Evolutionary conservation across 1,284 basidiomycete species (phyloP), one percentile per base, ranked within the genome.

Genomic region (Papiliotrema flavescens): DNA sequence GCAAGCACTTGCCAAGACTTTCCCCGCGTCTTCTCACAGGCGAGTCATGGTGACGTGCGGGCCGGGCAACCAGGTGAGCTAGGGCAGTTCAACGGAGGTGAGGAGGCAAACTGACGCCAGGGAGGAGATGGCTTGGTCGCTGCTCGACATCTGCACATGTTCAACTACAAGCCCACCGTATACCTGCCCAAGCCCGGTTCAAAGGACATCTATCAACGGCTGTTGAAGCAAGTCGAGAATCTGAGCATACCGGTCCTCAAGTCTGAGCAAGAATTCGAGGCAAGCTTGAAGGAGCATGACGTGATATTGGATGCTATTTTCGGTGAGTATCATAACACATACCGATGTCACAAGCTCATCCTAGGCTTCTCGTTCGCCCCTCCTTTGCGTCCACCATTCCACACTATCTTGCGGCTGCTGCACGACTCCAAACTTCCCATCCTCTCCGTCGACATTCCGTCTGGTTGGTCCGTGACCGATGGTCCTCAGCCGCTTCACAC

Each of bases 71-170:
- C 93, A 96, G 67, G 80, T 76, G 37, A 44, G 69, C 47, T 7
- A 17, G 15, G 20, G 3, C 13, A n/a, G 15, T 4, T n/a, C 8
- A 3, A 4, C 34, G 6, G 28, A 32, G 28, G 24, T 5, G 41
- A 45, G 2, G n/a, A n/a, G 26, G 4, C 40, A 2, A 5, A 15
- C 40, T 36, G 26, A 47, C 23, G 5, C 3, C 8, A 82, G 81
- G 93, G 96, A 13, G 96, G 95, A 4, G 96, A 99, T 75, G 96
- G 96, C 2, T 80, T 99, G 0, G 95, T 98, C 2, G 96, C 96
- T 15, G 95, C 96, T 34, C 81, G 95, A 26, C 96, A 99, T 76
- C 82, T 98, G 4, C 84, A 86, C 22, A 87, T 92, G 82, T 95
- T 96, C 72, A 88, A 88, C 4, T 96, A 94, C 73, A 78, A 82